Percentiles rank a stretch among this genome's conserved stretches.
phyloP scores from a whole-genome alignment of 768 basidiomycete genomes.

The Cytidiella melzeri region DNA sequence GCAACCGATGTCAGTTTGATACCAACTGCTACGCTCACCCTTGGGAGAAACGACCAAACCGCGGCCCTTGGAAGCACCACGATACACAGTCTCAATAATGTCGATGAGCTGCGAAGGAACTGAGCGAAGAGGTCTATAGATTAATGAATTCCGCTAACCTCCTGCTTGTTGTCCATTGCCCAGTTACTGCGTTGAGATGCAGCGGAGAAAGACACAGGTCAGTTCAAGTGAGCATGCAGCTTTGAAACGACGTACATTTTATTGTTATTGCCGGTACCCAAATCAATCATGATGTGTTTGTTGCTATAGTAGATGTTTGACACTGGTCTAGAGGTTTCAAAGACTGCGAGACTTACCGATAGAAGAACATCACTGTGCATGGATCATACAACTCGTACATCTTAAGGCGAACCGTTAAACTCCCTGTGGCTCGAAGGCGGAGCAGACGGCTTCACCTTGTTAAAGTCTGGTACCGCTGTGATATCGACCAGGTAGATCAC shows the following conservation, averaged over 20 bases:
- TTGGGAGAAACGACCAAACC: conserved; percentile 97
- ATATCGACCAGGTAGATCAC: conserved; percentile 96
- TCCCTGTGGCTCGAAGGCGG: neutral
- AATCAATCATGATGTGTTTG: conserved; percentile 99
- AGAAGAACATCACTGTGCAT: conserved; percentile 98
- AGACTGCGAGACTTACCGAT: conserved; percentile 53
- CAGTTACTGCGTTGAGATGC: conserved; percentile 81
- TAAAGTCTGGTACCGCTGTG: conserved; percentile 96
- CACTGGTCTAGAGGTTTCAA: neutral
- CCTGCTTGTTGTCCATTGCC: conserved; percentile 99
- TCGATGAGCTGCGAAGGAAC: conserved; percentile 70
- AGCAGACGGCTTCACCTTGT: conserved; percentile 58
- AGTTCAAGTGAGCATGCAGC: neutral
- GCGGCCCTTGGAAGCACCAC: conserved; percentile 95
- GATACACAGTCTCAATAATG: conserved; percentile 96
- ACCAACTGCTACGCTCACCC: conserved; percentile 42
- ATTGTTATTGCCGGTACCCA: conserved; percentile 99
- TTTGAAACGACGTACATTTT: conserved; percentile 69
- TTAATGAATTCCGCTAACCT: conserved; percentile 40
- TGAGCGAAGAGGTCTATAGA: neutral
- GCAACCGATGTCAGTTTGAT: conserved; percentile 5
- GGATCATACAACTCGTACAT: conserved; percentile 99
- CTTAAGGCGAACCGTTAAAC: too few species aligned
- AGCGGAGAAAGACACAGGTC: neutral
- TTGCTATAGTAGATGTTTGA: conserved; percentile 46